Base-by-base conservation (phyloP, 2,329 filamentous ascomycete species). In the Fusarium lyarnte region DNA sequence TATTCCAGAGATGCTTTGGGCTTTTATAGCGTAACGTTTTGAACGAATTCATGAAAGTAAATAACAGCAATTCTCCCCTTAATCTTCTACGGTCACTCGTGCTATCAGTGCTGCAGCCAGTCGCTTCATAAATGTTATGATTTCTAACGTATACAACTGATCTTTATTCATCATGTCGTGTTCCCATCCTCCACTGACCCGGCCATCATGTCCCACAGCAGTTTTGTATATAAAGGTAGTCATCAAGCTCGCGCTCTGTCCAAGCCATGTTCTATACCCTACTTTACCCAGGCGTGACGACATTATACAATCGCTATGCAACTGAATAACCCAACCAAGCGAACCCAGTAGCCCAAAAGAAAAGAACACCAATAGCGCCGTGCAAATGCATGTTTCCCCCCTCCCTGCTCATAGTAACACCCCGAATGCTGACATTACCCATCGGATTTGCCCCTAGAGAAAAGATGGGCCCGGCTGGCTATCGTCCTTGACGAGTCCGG, bases 401-500 rank as follows among this genome's bases (percentile, higher is more conserved):
- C 27, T 21, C 16, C 58, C 60, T 43, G 58, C 57, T 53, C 31
- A 63, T 64, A 52, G 54, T 47, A 52, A 27, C 35, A 60, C 43
- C 27, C 46, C 54, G 38, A 58, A 36, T 53, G 25, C 43, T 41
- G 38, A 43, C 43, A 58, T 57, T 43, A 53, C 43, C 59, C 63
- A 64, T 42, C 54, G 42, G 59, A 58, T 63, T 31, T 54, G 21
- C 36, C 52, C 55, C 75, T 54, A 77, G 64, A 73, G 57, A 45
- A 74, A 77, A 39, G 75, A 73, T 31, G 54, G 61, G 46, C 52
- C 60, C 25, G 53, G 49, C 38, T 55, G 45, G 52, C 46, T 67
- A 25, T 74, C 70, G 42, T 93, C 92, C 74, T 92, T 92, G n/a
- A 97, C 94, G 8, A 97, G 87, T 1, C 94, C 94, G 11, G 95